Evolutionary conservation across 495 filamentous ascomycete species (phyloP).

Genomic region (Xylaria telfairii): DNA sequence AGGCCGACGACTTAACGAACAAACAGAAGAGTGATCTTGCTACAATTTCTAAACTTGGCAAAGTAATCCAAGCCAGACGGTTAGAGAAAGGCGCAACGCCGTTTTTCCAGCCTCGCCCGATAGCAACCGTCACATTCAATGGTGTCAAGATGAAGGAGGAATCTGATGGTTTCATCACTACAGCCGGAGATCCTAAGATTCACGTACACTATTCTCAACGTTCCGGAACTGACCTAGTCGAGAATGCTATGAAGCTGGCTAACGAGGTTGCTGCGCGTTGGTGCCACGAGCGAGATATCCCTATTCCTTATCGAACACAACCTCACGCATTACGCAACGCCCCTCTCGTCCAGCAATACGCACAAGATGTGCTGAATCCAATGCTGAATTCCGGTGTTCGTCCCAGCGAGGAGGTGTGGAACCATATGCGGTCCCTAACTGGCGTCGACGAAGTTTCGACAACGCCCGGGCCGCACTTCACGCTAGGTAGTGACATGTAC

Average conservation of each 20-base stretch:
- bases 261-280: slow-evolving; percentile 75
- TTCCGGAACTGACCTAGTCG: slow-evolving; percentile 42
- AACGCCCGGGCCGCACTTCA: slow-evolving; percentile 58
- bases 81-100: slow-evolving; percentile 49
- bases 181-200: slow-evolving; percentile 50
- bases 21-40: slow-evolving; percentile 41
- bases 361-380: slow-evolving; percentile 55
- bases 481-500: slow-evolving; percentile 73
- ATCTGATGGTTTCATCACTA: slow-evolving; percentile 30
- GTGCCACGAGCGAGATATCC: slow-evolving; percentile 76
- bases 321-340: slow-evolving; percentile 61
- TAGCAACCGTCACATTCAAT: slow-evolving; percentile 43
- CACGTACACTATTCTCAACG: slow-evolving; percentile 38
- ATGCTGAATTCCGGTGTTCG: slow-evolving; percentile 58
- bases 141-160: slow-evolving; percentile 24
- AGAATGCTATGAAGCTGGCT: slow-evolving; percentile 75
- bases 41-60: slow-evolving; percentile 45
- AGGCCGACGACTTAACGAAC: slow-evolving; percentile 38
- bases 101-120: slow-evolving; percentile 40
- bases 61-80: slow-evolving; percentile 41
- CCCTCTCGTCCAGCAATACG: slow-evolving; percentile 50
- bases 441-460: slow-evolving; percentile 60
- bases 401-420: slow-evolving; percentile 65
- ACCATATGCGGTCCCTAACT: slow-evolving; percentile 62
- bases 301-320: slow-evolving; percentile 75